These are phyloP conservation scores for Sphaerobolus stellatus DNA, from an alignment of 1,284 basidiomycete species.

Conservation along the genomic window DNA sequence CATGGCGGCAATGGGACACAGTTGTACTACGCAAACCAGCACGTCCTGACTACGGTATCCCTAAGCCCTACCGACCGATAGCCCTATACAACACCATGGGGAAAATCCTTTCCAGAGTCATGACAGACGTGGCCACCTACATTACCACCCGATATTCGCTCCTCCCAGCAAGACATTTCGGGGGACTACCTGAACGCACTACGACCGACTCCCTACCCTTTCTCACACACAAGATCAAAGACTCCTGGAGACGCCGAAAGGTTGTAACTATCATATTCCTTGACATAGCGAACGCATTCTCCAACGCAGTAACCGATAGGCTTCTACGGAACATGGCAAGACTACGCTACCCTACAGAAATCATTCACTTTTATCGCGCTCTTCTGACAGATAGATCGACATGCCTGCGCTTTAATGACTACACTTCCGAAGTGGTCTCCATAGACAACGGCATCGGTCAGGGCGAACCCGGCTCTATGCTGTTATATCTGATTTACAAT, in stretches of 20 bases:
- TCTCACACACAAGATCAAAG: background rate
- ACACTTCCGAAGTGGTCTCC: background rate
- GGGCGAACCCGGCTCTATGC: constrained; percentile 11
- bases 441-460: constrained; percentile 4
- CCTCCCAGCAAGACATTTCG: constrained; percentile 9
- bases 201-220: constrained; percentile 13
- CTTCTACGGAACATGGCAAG: constrained; percentile 2
- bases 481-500: constrained; percentile 10
- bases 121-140: constrained; percentile 3
- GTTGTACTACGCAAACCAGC: constrained; percentile 15
- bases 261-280: constrained; percentile 7
- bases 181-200: constrained; percentile 12
- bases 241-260: constrained; percentile 3
- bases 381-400: constrained; percentile 1
- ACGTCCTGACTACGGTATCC: constrained; percentile 12
- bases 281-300: constrained; percentile 10
- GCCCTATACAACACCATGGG: constrained; percentile 13
- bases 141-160: background rate
- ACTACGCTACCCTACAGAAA: background rate
- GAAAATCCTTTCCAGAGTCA: constrained; percentile 14
- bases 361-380: background rate
- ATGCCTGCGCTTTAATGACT: constrained; percentile 4
- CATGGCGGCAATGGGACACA: background rate
- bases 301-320: constrained; percentile 2
- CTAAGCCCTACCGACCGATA: constrained; percentile 15